These are phyloP conservation scores for Globisporangium rhizosaccharum DNA, from an alignment of 352 stramenopile genomes.

Conservation along the genomic window DNA sequence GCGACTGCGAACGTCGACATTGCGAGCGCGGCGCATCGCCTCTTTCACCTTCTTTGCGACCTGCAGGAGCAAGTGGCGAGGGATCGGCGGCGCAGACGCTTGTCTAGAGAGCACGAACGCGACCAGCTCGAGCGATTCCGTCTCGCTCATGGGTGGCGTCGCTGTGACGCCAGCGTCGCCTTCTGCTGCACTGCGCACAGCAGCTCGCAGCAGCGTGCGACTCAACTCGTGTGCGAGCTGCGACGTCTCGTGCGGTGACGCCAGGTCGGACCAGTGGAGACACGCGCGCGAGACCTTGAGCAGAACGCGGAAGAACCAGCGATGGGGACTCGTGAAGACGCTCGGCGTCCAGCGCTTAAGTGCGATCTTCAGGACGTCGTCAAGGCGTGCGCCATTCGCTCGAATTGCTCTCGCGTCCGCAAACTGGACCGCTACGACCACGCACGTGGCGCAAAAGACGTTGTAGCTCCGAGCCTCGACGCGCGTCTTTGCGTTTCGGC, in stretches of 20 bases:
- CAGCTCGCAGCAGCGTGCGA: slow-evolving; percentile 6
- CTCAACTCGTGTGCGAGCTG: slow-evolving; percentile 9
- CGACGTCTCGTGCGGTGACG: background rate
- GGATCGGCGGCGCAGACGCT: background rate
- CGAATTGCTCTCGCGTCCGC: background rate
- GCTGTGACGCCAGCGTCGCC: background rate
- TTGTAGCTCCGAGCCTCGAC: slow-evolving; percentile 20
- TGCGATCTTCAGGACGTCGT: slow-evolving; percentile 5
- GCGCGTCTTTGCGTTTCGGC: slow-evolving; percentile 11
- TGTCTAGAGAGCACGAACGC: slow-evolving; percentile 5
- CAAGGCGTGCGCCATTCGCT: background rate
- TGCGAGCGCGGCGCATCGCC: background rate
- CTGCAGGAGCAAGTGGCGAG: background rate
- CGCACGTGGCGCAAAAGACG: slow-evolving; percentile 40
- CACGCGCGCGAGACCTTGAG: slow-evolving; percentile 15
- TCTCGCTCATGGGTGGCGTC: background rate
- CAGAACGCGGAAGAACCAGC: slow-evolving; percentile 10
- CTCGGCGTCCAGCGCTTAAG: slow-evolving; percentile 1
- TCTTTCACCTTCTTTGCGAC: slow-evolving; percentile 8
- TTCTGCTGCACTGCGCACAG: background rate
- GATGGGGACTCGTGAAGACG: background rate
- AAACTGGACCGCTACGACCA: slow-evolving; percentile 25
- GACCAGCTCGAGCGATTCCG: slow-evolving; percentile 8
- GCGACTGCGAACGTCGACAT: background rate
- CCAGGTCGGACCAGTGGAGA: slow-evolving; percentile 6